A percentile compares a stretch with the other conserved stretches of the same genome.
Evolutionary conservation across 768 basidiomycete species (phyloP).

Genomic region (Asterophora lycoperdoides): DNA sequence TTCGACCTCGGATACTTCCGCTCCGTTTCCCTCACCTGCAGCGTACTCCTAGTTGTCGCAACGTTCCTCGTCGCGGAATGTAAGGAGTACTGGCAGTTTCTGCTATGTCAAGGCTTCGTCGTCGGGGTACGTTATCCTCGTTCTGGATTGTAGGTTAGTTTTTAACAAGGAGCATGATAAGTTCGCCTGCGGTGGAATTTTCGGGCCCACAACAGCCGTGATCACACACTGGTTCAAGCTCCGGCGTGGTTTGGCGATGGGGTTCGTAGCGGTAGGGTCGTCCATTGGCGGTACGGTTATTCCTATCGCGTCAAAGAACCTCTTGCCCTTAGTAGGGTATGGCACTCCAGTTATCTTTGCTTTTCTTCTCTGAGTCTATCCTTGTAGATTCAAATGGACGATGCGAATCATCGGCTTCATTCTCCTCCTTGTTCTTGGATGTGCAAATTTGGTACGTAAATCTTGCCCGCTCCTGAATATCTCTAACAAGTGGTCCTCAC

Average conservation of each 20-base stretch:
- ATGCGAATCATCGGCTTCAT: slow-evolving; percentile 69
- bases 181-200: slow-evolving; percentile 54
- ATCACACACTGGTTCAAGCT: slow-evolving; percentile 74
- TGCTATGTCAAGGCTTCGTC: slow-evolving; percentile 69
- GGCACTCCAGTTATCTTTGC: neutral
- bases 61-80: slow-evolving; percentile 72
- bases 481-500: neutral
- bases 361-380: no score
- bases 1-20: slow-evolving; percentile 73
- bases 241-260: slow-evolving; percentile 52
- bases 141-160: neutral
- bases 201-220: slow-evolving; percentile 55
- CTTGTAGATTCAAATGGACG: slow-evolving; percentile 71
- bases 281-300: slow-evolving; percentile 67
- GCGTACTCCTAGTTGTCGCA: slow-evolving; percentile 45
- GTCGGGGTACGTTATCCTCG: slow-evolving; percentile 46
- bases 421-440: slow-evolving; percentile 44
- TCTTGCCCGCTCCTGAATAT: neutral
- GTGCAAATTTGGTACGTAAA: slow-evolving; percentile 46
- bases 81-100: slow-evolving; percentile 70
- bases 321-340: slow-evolving; percentile 47
- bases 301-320: slow-evolving; percentile 55
- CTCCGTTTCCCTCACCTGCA: slow-evolving; percentile 43
- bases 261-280: slow-evolving; percentile 59
- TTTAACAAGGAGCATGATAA: slow-evolving; percentile 13